Percentiles rank a stretch among this genome's conserved stretches.
phyloP scores from a whole-genome alignment of 2,329 filamentous ascomycete genomes.

The Pyrenochaeta sp. region DNA sequence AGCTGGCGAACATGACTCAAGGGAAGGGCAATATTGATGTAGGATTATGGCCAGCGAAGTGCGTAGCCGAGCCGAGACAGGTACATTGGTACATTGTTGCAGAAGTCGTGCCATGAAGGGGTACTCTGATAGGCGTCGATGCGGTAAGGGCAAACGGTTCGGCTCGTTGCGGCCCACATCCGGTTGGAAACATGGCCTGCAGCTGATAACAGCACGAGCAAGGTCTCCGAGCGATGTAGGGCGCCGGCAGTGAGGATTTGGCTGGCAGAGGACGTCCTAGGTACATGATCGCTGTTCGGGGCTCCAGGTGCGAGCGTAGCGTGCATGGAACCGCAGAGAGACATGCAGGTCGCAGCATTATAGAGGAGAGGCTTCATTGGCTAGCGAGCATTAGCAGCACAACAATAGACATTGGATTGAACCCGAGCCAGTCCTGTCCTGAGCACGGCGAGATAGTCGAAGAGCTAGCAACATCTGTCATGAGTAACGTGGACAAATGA shows the following conservation, averaged over 20 bases:
- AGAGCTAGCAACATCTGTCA: constrained; percentile 30
- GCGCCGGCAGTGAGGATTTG: constrained; percentile 7
- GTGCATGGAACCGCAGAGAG: constrained; percentile 19
- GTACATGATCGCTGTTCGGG: constrained; percentile 12
- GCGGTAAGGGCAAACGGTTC: constrained; percentile 13
- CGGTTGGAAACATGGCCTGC: constrained; percentile 21
- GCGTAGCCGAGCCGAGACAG: constrained; percentile 10
- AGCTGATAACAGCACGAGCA: constrained; percentile 25
- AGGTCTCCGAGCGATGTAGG: constrained; percentile 8
- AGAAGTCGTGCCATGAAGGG: constrained; percentile 17
- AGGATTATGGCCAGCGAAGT: constrained; percentile 6
- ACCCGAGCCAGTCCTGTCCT: constrained; percentile 15
- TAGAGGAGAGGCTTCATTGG: constrained; percentile 16
- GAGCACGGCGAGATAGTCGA: constrained; percentile 23
- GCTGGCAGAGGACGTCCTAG: constrained; percentile 2
- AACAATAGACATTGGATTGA: constrained; percentile 21
- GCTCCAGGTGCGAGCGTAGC: constrained; percentile 12
- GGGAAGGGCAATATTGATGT: constrained; percentile 7
- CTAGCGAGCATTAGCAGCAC: constrained; percentile 15
- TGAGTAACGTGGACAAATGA: constrained; percentile 47
- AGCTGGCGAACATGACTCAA: constrained; percentile 26
- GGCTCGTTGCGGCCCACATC: constrained; percentile 25
- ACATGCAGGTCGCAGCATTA: constrained; percentile 15
- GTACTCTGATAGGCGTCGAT: constrained; percentile 19
- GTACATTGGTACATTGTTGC: constrained; percentile 13